A percentile compares a stretch with the other conserved stretches of the same genome.
Evolutionary conservation across 371 early-diverging fungal genomes (phyloP).

Genomic region (Thermomucor indicae-seudaticae): DNA sequence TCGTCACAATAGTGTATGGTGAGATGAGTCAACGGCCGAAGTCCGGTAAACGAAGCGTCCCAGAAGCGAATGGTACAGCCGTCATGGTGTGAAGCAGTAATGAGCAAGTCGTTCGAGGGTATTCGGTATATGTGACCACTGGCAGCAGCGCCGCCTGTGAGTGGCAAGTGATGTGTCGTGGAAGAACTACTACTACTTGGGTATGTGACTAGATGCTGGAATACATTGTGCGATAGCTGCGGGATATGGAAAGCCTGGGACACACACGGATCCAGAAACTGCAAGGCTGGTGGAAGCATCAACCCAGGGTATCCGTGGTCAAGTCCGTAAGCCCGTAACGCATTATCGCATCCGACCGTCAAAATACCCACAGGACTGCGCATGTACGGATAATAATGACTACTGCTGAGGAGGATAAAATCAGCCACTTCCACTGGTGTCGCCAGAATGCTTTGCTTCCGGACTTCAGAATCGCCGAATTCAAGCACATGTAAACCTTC

Average conservation of each 20-base stretch:
- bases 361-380: conserved; percentile 42
- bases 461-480: conserved; percentile 36
- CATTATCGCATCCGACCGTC: conserved; percentile 35
- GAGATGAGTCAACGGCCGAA: conserved; percentile 45
- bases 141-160: conserved; percentile 42
- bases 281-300: conserved; percentile 42
- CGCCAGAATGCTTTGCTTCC: conserved; percentile 41
- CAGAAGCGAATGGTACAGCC: conserved; percentile 45
- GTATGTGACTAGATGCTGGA: conserved; percentile 17
- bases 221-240: conserved; percentile 20
- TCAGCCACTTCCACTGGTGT: conserved; percentile 43
- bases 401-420: conserved; percentile 41
- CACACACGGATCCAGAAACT: conserved; percentile 40
- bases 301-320: conserved; percentile 32
- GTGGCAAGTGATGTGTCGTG: conserved; percentile 34
- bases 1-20: conserved; percentile 24
- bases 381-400: conserved; percentile 41
- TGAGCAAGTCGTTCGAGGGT: conserved; percentile 40
- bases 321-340: conserved; percentile 20
- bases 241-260: conserved; percentile 22
- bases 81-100: conserved; percentile 48
- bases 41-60: conserved; percentile 50
- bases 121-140: conserved; percentile 39
- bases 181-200: neutral
- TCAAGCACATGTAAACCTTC: conserved; percentile 44